These are phyloP conservation scores for Oxytropis ochrocephala DNA, from an alignment of 306 rosid genomes.

Conservation along the genomic window DNA sequence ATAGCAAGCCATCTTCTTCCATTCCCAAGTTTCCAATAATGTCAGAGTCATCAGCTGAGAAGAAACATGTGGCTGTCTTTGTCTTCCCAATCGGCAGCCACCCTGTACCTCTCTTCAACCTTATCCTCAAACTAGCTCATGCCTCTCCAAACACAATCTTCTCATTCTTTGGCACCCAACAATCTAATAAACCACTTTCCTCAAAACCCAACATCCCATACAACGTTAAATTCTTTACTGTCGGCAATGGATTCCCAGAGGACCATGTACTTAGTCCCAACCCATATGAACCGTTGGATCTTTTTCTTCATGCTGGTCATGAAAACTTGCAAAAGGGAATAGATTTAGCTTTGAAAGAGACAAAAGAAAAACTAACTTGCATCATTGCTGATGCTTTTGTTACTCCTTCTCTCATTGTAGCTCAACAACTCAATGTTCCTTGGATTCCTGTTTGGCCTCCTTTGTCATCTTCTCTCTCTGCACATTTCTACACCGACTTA, in stretches of 20 bases:
- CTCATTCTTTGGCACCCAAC: slow-evolving; percentile 26
- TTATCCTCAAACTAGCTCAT: slow-evolving; percentile 24
- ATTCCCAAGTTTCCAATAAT: neutral
- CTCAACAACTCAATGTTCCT: slow-evolving; percentile 32
- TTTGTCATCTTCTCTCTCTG: slow-evolving; percentile 20
- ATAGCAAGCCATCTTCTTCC: too few species aligned
- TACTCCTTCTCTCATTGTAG: neutral
- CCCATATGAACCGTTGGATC: slow-evolving; percentile 21
- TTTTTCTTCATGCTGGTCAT: slow-evolving; percentile 27
- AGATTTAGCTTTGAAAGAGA: slow-evolving; percentile 14
- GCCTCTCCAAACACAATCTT: slow-evolving; percentile 24
- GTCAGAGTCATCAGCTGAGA: neutral
- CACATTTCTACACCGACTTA: slow-evolving; percentile 24
- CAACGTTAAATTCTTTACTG: neutral
- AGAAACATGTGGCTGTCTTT: slow-evolving; percentile 27
- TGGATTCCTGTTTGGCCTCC: slow-evolving; percentile 45
- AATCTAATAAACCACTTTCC: neutral
- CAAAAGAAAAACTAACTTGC: slow-evolving; percentile 20
- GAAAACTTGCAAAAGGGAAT: slow-evolving; percentile 22
- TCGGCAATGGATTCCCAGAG: slow-evolving; percentile 26
- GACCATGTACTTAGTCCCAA: neutral
- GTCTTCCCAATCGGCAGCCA: slow-evolving; percentile 43
- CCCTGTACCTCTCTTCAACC: slow-evolving; percentile 18
- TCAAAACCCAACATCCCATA: slow-evolving; percentile 15
- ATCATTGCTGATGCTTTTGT: slow-evolving; percentile 36